These are phyloP conservation scores for Suhomyces sp. DNA, from an alignment of 805 yeast species.

Conservation along the genomic window DNA sequence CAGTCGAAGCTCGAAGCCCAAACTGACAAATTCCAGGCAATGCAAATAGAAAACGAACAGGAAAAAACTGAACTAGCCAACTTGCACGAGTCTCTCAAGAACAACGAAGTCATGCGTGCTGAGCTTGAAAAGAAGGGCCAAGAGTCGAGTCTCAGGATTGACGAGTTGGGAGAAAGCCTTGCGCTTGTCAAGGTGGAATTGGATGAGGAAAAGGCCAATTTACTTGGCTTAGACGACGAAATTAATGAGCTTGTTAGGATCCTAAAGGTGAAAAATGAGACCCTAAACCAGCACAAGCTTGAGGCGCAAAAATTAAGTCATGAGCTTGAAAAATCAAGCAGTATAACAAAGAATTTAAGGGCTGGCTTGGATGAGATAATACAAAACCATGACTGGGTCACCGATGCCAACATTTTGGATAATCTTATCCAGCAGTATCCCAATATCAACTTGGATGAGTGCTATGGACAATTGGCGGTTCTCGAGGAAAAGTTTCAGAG, in stretches of 20 bases:
- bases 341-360: slow-evolving; percentile 34
- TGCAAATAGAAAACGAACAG: slow-evolving; percentile 72
- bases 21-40: slow-evolving; percentile 56
- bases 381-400: slow-evolving; percentile 69
- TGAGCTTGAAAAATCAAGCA: slow-evolving; percentile 49
- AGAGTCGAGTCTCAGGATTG: slow-evolving; percentile 16
- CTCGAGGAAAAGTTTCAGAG: slow-evolving; percentile 59
- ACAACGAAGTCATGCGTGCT: slow-evolving; percentile 29
- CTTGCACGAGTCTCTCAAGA: slow-evolving; percentile 41
- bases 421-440: slow-evolving; percentile 60
- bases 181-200: slow-evolving; percentile 27
- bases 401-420: slow-evolving; percentile 56
- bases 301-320: slow-evolving; percentile 53
- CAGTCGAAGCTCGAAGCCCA: slow-evolving; percentile 44
- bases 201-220: slow-evolving; percentile 55
- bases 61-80: slow-evolving; percentile 51
- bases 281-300: slow-evolving; percentile 46
- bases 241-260: slow-evolving; percentile 54
- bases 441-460: slow-evolving; percentile 59
- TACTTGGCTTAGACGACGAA: slow-evolving; percentile 75
- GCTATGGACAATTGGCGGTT: slow-evolving; percentile 53
- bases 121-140: slow-evolving; percentile 16
- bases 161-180: slow-evolving; percentile 19
- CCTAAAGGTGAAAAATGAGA: slow-evolving; percentile 44
- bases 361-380: slow-evolving; percentile 44